A percentile compares a stretch with the other conserved stretches of the same genome.
Conservation (phyloP, 306 rosid genomes). For the Rosa rugosa region DNA sequence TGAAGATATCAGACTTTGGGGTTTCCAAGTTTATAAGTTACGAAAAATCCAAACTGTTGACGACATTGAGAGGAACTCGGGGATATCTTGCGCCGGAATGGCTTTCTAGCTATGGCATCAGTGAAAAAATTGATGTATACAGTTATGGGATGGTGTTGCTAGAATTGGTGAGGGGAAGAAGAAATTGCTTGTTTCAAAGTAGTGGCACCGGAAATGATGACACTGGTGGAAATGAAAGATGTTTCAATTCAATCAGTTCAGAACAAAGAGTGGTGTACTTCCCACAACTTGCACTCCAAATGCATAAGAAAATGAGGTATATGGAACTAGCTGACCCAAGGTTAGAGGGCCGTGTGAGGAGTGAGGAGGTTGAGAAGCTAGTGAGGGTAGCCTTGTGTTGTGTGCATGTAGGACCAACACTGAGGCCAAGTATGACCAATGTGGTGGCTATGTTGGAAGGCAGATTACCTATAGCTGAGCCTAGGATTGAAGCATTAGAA, state of each 20-base stretch:
- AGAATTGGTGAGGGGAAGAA: conserved; percentile 16
- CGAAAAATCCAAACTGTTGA: conserved; percentile 49
- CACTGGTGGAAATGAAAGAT: not conserved
- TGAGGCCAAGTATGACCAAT: conserved; percentile 21
- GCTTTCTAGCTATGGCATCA: conserved; percentile 53
- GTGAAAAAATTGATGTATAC: conserved; percentile 11
- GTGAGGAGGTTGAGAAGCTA: conserved; percentile 16
- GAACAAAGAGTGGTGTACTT: not conserved
- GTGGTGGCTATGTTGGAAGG: conserved; percentile 30
- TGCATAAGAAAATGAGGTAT: conserved; percentile 19
- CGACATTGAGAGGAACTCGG: conserved; percentile 62
- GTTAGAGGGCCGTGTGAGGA: conserved; percentile 17
- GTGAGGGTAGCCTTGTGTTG: conserved; percentile 24
- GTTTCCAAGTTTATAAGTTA: conserved; percentile 51
- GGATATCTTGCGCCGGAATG: conserved; percentile 72
- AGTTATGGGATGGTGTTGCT: conserved; percentile 44
- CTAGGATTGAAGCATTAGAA: conserved; percentile 15
- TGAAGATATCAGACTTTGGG: conserved; percentile 60
- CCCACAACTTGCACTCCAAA: conserved; percentile 21
- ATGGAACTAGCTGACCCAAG: conserved; percentile 22
- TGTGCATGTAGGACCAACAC: conserved; percentile 11
- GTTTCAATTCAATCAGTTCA: not conserved
- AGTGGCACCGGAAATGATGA: not conserved
- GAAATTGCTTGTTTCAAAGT: conserved; percentile 5
- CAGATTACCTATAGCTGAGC: conserved; percentile 16